Base-by-base conservation (phyloP, 805 yeast genomes). In the Ogataea degrootiae region DNA sequence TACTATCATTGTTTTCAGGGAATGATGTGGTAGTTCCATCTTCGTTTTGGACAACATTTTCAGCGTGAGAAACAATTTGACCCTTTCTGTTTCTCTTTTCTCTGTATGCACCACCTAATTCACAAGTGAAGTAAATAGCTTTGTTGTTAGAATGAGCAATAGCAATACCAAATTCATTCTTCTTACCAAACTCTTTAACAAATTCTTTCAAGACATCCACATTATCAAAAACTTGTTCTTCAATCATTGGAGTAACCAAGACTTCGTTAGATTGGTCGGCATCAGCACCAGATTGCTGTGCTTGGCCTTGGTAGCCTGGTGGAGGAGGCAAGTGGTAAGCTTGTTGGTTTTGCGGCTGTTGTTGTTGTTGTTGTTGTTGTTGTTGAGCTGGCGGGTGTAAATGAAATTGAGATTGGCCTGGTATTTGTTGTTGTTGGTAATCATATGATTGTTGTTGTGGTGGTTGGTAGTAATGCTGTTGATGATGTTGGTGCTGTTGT, bases 61-160 rank as follows among this genome's bases (percentile, higher is more conserved):
- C 19, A 37, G n/a, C 33, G 29, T 17, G 15, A 15, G 34, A n/a
- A 26, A n/a, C 29, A 5, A 45, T 35, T 29, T 47, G 46, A 55
- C 60, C 51, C 22, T 53, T 58, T 50, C 60, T 53, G 47, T 52
- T 60, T 45, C 75, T 73, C 58, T 77, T 77, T 55, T 76, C 79
- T 48, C 83, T 66, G 57, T 77, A 77, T 23, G 75, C 66, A 22
- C 83, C 83, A 40, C 83, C 83, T 40, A 77, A 63, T 59, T 77
- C 82, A 59, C 83, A 78, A 9, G 82, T 78, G 60, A 76, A 78
- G 60, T 78, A 78, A 50, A 78, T 78, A 34, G 82, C 82, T 59
- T 78, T 78, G 50, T 70, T 72, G 60, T 78, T 78, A 34, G 80
- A 76, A 62, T 78, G 82, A 26, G 82, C 80, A 59, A 78, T 77